These are phyloP conservation scores for Quillaja saponaria DNA, from an alignment of 306 rosid species.

Conservation along the genomic window DNA sequence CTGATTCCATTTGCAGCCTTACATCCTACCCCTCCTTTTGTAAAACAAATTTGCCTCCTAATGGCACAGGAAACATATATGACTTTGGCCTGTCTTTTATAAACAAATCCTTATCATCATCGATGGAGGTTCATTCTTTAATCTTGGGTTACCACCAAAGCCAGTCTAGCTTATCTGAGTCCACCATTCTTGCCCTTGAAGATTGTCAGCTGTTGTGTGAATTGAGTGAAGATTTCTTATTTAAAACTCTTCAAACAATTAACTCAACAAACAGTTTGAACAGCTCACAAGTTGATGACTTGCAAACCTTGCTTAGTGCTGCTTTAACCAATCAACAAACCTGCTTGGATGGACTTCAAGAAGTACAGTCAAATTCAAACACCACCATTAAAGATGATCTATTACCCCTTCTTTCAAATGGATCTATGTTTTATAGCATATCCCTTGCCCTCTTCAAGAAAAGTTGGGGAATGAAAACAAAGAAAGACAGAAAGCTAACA, in stretches of 20 bases:
- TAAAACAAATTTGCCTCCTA: conserved; percentile 24
- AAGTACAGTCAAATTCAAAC: conserved; percentile 10
- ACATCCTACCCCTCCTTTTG: conserved; percentile 37
- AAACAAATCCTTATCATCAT: conserved; percentile 11
- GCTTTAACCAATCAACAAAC: conserved; percentile 37
- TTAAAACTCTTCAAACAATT: conserved; percentile 9
- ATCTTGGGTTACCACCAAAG: conserved; percentile 5
- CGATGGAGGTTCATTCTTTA: neutral
- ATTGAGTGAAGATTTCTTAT: conserved; percentile 9
- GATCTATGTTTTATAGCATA: conserved; percentile 29
- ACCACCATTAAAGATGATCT: no score
- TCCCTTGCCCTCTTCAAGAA: conserved; percentile 24
- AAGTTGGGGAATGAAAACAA: neutral
- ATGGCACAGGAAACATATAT: neutral
- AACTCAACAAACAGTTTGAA: conserved; percentile 26
- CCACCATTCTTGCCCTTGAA: conserved; percentile 26
- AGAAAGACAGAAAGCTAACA: conserved; percentile 8
- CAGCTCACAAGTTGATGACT: neutral
- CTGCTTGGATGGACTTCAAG: conserved; percentile 25
- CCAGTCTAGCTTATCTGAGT: neutral
- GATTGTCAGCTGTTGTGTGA: conserved; percentile 27
- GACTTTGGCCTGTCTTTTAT: conserved; percentile 17
- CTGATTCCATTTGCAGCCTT: conserved; percentile 25
- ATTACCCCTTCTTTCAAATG: conserved; percentile 20
- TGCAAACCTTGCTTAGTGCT: conserved; percentile 27